A percentile compares a stretch with the other conserved stretches of the same genome.
These are phyloP conservation scores for Pyrrhoderma noxium DNA, from an alignment of 1,284 basidiomycete species.

Conservation along the genomic window DNA sequence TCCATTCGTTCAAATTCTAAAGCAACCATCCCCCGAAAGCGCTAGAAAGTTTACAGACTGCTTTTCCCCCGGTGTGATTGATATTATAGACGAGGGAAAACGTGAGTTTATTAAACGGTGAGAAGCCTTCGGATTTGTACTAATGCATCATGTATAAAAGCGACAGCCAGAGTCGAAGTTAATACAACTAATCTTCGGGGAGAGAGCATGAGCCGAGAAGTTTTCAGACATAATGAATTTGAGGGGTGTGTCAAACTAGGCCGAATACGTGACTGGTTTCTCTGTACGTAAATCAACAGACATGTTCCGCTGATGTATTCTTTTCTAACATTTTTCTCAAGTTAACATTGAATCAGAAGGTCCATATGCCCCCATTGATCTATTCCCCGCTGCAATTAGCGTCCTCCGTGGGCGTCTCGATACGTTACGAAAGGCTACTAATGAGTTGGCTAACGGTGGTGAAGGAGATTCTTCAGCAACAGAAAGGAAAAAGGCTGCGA, in stretches of 20 bases:
- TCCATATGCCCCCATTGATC: conserved; percentile 75
- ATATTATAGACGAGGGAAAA: conserved; percentile 46
- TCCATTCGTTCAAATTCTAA: conserved; percentile 71
- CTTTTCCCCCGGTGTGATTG: conserved; percentile 88
- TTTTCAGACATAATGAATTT: conserved; percentile 89
- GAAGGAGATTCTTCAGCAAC: conserved; percentile 2
- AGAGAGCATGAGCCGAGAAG: conserved; percentile 92
- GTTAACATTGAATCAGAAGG: conserved; percentile 90
- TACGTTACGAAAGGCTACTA: conserved; percentile 49
- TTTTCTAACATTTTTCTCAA: conserved; percentile 27
- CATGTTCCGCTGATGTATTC: background rate
- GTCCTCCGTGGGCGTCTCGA: conserved; percentile 82
- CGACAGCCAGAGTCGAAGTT: conserved; percentile 44
- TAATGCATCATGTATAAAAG: background rate
- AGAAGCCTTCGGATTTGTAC: background rate
- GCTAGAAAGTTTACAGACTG: conserved; percentile 80
- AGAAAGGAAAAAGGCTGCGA: background rate
- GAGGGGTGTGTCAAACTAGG: conserved; percentile 78
- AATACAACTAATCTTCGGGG: conserved; percentile 65
- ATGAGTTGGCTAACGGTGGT: conserved; percentile 32
- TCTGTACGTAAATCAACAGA: conserved; percentile 53
- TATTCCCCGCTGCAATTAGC: conserved; percentile 78
- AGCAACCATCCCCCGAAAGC: conserved; percentile 39
- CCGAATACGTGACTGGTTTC: conserved; percentile 87
- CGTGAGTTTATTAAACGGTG: conserved; percentile 6